A percentile compares a stretch with the other conserved stretches of the same genome.
Conservation (phyloP, 306 rosid genomes). For the Crotalaria pallida region DNA sequence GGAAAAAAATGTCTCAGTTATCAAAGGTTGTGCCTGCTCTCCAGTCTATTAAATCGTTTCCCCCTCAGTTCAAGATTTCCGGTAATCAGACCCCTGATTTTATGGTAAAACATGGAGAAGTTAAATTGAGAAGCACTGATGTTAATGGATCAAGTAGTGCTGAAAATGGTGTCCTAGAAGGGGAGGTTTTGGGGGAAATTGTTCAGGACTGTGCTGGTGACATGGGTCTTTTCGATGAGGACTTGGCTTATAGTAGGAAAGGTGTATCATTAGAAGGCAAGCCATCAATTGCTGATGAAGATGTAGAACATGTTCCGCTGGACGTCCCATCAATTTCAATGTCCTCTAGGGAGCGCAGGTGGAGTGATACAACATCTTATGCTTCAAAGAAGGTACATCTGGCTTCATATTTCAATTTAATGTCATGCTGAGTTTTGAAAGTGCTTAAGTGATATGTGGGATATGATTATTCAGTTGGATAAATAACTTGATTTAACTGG, state of each 20-base stretch:
- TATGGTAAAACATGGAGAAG: constrained; percentile 28
- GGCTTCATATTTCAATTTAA: constrained; percentile 22
- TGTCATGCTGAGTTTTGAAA: not conserved
- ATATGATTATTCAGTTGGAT: constrained; percentile 1
- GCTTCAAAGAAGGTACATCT: constrained; percentile 75
- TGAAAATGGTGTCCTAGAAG: constrained; percentile 35
- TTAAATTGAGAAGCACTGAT: constrained; percentile 31
- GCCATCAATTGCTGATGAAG: constrained; percentile 49
- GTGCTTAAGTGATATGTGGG: not conserved
- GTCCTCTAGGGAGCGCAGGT: constrained; percentile 54
- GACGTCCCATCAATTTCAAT: constrained; percentile 48
- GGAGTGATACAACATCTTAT: constrained; percentile 81
- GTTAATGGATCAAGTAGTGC: constrained; percentile 28
- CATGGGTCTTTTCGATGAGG: constrained; percentile 53
- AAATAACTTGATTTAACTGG: not conserved
- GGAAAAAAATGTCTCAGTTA: constrained; percentile 50
- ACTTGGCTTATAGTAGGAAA: constrained; percentile 57
- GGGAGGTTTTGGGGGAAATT: constrained; percentile 33
- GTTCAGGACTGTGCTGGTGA: constrained; percentile 26
- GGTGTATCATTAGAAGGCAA: constrained; percentile 37
- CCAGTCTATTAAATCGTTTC: constrained; percentile 62
- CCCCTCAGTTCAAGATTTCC: constrained; percentile 47
- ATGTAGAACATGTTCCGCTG: constrained; percentile 42
- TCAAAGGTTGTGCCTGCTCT: constrained; percentile 40
- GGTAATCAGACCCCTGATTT: constrained; percentile 34